Conservation (phyloP, 2,329 filamentous ascomycete genomes). For the Catunica adiposa region DNA sequence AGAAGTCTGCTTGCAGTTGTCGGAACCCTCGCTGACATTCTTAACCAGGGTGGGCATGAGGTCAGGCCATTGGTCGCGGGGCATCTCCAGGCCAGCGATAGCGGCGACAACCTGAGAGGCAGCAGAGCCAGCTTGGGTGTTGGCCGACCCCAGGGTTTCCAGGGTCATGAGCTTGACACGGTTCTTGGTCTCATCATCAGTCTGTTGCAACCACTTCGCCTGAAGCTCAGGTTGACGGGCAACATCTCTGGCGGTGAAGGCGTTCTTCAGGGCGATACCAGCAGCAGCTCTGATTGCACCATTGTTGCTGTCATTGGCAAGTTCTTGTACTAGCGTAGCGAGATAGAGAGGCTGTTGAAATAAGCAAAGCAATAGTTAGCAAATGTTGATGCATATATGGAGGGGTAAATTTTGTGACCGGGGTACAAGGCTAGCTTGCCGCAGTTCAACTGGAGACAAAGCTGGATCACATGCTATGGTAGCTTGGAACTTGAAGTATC, state of each 20-base stretch:
- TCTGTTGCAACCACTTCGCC: conserved; percentile 76
- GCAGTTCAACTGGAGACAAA: neutral
- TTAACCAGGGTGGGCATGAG: conserved; percentile 78
- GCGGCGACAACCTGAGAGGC: conserved; percentile 90
- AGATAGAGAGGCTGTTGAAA: conserved; percentile 70
- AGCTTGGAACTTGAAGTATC: neutral
- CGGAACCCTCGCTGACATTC: conserved; percentile 73
- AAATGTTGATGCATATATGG: neutral
- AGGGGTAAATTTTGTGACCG: conserved; percentile 1
- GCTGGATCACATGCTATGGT: neutral
- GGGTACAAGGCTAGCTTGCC: neutral
- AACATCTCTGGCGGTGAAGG: conserved; percentile 86
- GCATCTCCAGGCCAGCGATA: conserved; percentile 87
- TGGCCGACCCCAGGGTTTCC: conserved; percentile 65
- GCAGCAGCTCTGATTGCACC: conserved; percentile 81
- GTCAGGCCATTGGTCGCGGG: conserved; percentile 82
- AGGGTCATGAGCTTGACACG: conserved; percentile 83
- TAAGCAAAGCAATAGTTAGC: neutral
- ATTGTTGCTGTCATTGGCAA: conserved; percentile 76
- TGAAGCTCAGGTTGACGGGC: conserved; percentile 77
- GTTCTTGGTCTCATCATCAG: conserved; percentile 65
- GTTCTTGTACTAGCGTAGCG: conserved; percentile 76
- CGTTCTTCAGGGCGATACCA: conserved; percentile 94
- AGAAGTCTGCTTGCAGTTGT: conserved; percentile 85
- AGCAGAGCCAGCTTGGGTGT: conserved; percentile 70